phyloP scores from a whole-genome alignment of 345 rosid species.

The Eucalyptus caleyi region DNA sequence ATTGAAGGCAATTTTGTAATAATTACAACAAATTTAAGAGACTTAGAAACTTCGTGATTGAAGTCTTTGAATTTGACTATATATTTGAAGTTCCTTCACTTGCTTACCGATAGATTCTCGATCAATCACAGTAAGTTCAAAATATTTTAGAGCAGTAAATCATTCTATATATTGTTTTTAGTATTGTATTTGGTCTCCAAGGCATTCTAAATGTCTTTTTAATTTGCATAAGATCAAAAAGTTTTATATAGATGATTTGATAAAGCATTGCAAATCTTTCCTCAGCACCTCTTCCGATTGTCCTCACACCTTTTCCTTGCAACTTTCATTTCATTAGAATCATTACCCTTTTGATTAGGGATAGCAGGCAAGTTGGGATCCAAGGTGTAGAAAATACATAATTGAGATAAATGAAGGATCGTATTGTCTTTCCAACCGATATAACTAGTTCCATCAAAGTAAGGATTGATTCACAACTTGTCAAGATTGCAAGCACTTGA shows the following conservation, averaged over 20 bases:
- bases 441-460: neutral
- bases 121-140: neutral
- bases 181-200: neutral
- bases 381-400: neutral
- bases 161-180: neutral
- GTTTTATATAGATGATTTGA: rapidly evolving
- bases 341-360: neutral
- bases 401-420: neutral
- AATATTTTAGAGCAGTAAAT: rapidly evolving
- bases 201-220: neutral
- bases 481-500: neutral
- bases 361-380: neutral
- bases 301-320: rapidly evolving
- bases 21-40: neutral
- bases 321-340: neutral
- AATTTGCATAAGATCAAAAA: neutral
- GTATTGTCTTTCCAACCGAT: rapidly evolving
- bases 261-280: neutral
- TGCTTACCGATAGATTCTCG: neutral
- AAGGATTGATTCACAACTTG: neutral
- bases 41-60: neutral
- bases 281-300: rapidly evolving
- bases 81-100: neutral
- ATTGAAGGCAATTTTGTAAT: neutral
- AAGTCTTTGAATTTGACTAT: neutral